Conservation (phyloP, 2,329 filamentous ascomycete genomes). For the Curvularia verruculosa region DNA sequence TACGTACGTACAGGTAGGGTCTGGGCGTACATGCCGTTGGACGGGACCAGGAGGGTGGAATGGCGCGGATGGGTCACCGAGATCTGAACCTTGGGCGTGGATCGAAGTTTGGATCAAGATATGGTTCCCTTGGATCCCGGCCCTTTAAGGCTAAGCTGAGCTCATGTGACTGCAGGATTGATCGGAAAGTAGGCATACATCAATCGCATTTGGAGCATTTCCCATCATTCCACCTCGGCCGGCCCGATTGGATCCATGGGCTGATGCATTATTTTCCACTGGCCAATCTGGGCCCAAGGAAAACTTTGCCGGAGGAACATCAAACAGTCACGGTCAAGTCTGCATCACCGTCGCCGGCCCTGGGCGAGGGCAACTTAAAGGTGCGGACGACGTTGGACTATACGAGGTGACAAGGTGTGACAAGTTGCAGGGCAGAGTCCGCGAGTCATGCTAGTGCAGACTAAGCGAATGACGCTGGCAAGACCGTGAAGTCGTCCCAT, state of each 20-base stretch:
- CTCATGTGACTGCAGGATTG: neutral
- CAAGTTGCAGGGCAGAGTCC: neutral
- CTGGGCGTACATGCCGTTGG: neutral
- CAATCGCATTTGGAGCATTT: conserved; percentile 9
- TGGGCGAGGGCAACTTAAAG: neutral
- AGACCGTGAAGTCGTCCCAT: conserved; percentile 22
- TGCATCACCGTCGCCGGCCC: neutral
- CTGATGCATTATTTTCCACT: neutral
- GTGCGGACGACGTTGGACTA: conserved; percentile 11
- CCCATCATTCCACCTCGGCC: conserved; percentile 16
- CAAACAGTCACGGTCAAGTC: neutral
- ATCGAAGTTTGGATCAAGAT: neutral
- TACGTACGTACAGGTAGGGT: too few species aligned
- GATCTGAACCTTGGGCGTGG: conserved; percentile 5
- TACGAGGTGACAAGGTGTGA: conserved; percentile 4
- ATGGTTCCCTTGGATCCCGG: neutral
- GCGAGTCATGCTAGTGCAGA: conserved; percentile 21
- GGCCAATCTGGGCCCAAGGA: neutral
- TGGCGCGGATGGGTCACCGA: neutral
- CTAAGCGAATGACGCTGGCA: conserved; percentile 20
- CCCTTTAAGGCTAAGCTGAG: neutral
- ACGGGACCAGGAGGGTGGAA: neutral
- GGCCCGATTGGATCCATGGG: conserved; percentile 2
- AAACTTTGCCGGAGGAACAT: neutral
- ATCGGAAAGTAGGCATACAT: conserved; percentile 5